Conservation (phyloP, 1,284 basidiomycete species). For the Ustilago bromivora region DNA sequence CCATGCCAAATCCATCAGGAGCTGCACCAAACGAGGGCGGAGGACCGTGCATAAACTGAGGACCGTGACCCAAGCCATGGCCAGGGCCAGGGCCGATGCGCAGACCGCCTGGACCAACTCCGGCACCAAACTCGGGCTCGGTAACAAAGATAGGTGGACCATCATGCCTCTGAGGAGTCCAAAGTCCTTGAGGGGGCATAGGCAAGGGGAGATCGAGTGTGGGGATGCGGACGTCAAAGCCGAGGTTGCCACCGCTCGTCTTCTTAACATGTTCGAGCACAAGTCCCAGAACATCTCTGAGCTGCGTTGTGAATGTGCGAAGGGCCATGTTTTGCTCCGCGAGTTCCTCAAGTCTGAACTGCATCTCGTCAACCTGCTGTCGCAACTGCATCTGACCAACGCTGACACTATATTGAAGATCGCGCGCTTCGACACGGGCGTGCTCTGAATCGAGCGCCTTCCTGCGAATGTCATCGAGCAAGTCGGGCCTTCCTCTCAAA, state of each 20-base stretch:
- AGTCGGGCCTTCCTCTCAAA: constrained; percentile 81
- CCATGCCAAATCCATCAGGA: constrained; percentile 30
- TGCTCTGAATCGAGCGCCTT: constrained; percentile 74
- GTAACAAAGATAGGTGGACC: constrained; percentile 63
- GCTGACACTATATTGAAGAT: constrained; percentile 61
- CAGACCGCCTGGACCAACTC: constrained; percentile 24
- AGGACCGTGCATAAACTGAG: constrained; percentile 21
- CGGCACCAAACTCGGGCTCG: constrained; percentile 52
- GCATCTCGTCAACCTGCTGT: constrained; percentile 61
- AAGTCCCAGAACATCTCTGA: constrained; percentile 49
- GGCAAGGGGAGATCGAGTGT: constrained; percentile 53
- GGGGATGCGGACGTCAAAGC: constrained; percentile 51
- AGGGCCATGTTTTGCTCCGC: constrained; percentile 57
- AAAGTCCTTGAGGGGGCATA: constrained; percentile 48
- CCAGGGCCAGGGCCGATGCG: constrained; percentile 31
- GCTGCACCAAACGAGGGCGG: constrained; percentile 12
- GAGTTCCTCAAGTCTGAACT: constrained; percentile 58
- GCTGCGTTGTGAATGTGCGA: constrained; percentile 45
- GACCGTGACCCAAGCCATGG: constrained; percentile 13
- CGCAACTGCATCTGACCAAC: constrained; percentile 62
- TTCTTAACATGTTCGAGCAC: constrained; percentile 57
- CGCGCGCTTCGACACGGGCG: constrained; percentile 57
- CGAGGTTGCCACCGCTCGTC: constrained; percentile 55
- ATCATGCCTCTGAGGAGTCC: constrained; percentile 55
- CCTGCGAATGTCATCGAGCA: constrained; percentile 85